Conservation (phyloP, 2,329 filamentous ascomycete species). For the Exophiala xenobiotica region DNA sequence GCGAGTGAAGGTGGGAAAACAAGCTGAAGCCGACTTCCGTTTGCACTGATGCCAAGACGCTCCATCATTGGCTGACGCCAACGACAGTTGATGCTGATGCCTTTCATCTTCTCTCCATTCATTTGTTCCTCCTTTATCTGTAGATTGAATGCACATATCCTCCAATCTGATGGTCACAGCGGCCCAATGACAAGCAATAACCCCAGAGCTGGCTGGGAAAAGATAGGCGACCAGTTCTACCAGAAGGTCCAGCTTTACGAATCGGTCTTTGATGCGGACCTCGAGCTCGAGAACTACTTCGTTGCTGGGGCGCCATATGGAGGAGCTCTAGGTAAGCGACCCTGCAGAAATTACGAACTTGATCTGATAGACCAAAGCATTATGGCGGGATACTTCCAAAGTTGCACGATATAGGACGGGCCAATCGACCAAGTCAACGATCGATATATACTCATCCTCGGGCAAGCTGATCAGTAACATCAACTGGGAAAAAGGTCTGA, state of each 20-base stretch:
- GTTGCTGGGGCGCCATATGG: slow-evolving; percentile 89
- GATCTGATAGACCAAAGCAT: slow-evolving; percentile 53
- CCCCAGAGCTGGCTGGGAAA: slow-evolving; percentile 89
- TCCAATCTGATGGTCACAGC: slow-evolving; percentile 7
- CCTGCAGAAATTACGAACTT: background rate
- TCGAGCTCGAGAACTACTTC: slow-evolving; percentile 93
- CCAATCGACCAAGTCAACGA: slow-evolving; percentile 72
- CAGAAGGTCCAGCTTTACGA: slow-evolving; percentile 93
- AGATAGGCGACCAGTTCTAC: slow-evolving; percentile 89
- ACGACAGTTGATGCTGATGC: slow-evolving; percentile 5
- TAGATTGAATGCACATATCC: background rate
- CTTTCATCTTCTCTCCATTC: background rate
- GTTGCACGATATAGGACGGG: slow-evolving; percentile 73
- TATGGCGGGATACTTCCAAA: slow-evolving; percentile 86
- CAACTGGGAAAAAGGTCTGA: slow-evolving; percentile 83
- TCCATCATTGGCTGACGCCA: slow-evolving; percentile 10
- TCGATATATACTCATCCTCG: slow-evolving; percentile 91
- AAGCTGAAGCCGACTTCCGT: background rate
- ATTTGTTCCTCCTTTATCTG: background rate
- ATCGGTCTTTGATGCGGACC: slow-evolving; percentile 84
- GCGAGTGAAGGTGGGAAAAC: too few relatives aligned
- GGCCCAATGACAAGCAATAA: slow-evolving; percentile 50
- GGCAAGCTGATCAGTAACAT: slow-evolving; percentile 84
- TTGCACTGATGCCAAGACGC: background rate
- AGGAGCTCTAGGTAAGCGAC: slow-evolving; percentile 79